A percentile compares a stretch with the other conserved stretches of the same genome.
phyloP scores from a whole-genome alignment of 148 eudicot genomes.

The Cornus controversa region DNA sequence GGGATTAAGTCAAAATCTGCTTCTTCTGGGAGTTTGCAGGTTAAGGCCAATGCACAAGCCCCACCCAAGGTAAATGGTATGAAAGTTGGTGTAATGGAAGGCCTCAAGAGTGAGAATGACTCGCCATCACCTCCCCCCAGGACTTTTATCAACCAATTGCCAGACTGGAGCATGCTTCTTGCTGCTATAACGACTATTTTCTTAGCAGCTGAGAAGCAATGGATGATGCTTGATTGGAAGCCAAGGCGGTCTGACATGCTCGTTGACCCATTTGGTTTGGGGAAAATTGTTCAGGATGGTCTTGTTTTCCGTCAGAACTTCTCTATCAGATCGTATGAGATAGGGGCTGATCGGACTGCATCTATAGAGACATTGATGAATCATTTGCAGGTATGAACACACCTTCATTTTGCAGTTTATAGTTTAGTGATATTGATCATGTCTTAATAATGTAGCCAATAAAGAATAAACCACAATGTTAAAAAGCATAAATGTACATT shows the following conservation, averaged over 20 bases:
- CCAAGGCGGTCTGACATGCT: constrained; percentile 81
- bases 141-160: constrained; percentile 90
- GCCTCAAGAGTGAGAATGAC: constrained; percentile 47
- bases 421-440: not conserved
- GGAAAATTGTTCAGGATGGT: constrained; percentile 82
- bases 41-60: constrained; percentile 81
- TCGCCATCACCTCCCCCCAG: constrained; percentile 61
- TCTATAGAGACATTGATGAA: constrained; percentile 98
- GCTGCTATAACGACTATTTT: constrained; percentile 96
- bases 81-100: constrained; percentile 46
- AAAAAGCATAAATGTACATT: not conserved
- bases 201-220: constrained; percentile 98
- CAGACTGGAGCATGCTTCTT: constrained; percentile 99
- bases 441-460: not conserved
- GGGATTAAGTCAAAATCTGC: constrained; percentile 58
- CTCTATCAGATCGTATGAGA: constrained; percentile 90
- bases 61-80: constrained; percentile 86
- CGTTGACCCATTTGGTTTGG: constrained; percentile 82
- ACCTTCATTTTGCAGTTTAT: not conserved
- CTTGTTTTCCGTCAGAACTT: constrained; percentile 88
- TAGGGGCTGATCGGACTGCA: constrained; percentile 94
- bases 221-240: constrained; percentile 99
- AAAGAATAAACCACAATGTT: not conserved
- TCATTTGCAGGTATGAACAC: constrained; percentile 80
- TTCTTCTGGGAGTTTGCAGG: constrained; percentile 48